These are phyloP conservation scores for Xylaria sp. DNA, from an alignment of 2,329 filamentous ascomycete genomes.

Conservation along the genomic window DNA sequence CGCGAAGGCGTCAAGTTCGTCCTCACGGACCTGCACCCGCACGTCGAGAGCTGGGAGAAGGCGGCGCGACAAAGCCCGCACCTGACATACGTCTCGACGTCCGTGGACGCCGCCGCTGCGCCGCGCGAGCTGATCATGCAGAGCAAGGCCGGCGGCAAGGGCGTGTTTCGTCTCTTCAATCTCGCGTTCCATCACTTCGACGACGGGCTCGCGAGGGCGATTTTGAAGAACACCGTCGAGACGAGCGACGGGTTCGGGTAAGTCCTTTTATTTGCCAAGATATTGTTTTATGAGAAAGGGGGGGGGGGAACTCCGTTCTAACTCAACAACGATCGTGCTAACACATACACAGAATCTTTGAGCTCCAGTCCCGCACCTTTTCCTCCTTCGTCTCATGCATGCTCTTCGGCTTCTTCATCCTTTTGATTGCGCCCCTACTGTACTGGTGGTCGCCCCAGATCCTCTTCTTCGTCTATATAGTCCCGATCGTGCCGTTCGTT, in stretches of 20 bases:
- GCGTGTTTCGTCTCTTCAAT: slow-evolving; percentile 76
- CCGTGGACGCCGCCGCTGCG: slow-evolving; percentile 73
- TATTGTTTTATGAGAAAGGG: too few species aligned
- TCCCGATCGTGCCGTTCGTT: slow-evolving; percentile 75
- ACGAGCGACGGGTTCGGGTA: slow-evolving; percentile 73
- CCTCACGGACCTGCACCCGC: slow-evolving; percentile 74
- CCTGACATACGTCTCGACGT: slow-evolving; percentile 67
- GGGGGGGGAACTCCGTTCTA: too few species aligned
- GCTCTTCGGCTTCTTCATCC: slow-evolving; percentile 63
- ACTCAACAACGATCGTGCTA: too few species aligned
- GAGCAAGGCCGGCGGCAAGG: slow-evolving; percentile 52
- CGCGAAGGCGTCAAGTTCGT: slow-evolving; percentile 64
- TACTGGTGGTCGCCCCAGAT: slow-evolving; percentile 57
- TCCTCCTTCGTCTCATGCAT: slow-evolving; percentile 65
- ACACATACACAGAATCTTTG: slow-evolving; percentile 65
- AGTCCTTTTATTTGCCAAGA: slow-evolving; percentile 26
- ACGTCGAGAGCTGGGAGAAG: slow-evolving; percentile 68
- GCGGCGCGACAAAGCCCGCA: slow-evolving; percentile 64
- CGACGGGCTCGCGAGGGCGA: slow-evolving; percentile 68
- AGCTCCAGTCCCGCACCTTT: slow-evolving; percentile 75
- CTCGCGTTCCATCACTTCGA: slow-evolving; percentile 83
- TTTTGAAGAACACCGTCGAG: slow-evolving; percentile 72
- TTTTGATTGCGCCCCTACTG: slow-evolving; percentile 64
- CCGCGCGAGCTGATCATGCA: slow-evolving; percentile 60
- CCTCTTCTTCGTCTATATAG: slow-evolving; percentile 73